Base-by-base conservation (phyloP, 2,329 filamentous ascomycete species). In the Ascomycota sp. region DNA sequence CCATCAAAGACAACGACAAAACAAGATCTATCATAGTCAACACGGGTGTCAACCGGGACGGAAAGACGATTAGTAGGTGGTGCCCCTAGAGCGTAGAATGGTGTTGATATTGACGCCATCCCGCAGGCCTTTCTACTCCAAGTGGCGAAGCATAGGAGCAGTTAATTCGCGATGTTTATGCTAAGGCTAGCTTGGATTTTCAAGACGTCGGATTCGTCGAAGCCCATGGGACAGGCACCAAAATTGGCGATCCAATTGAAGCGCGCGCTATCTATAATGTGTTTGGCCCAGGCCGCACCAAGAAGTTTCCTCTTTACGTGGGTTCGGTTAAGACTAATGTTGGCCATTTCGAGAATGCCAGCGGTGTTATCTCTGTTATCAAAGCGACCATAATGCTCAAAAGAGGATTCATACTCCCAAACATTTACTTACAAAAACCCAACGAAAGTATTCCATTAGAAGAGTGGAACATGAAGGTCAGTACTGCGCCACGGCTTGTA, bases 161-260 rank as follows among this genome's bases (percentile, higher is more conserved):
- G 2, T 41, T 57, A 3, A 60, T 59, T 13, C 39, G 48, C 23
- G 41, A 45, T 1, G 47, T 50, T 3, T 25, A 12, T 15, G 9
- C 10, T 4, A 12, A 25, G 24, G 24, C 24, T 13, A 12, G 10
- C 5, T 7, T 25, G 24, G n/a, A 25, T 11, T 15, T 13, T 10
- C 8, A 20, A 41, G 38, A 17, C 15, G 15, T 17, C 9, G 44
- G 43, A 5, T 55, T 45, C 28, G 37, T 56, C 13, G 63, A 71
- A 37, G 59, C 59, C 3, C 66, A 71, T 38, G 65, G 64, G 10
- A 69, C 65, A 0, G 65, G 64, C 5, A 71, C 66, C 12, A 51
- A 51, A 25, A 56, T 59, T 2, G 67, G 66, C 3, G 66, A 71
- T 34, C 63, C 64, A 0, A 56, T 61, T 9, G 66, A 70, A 35